These are phyloP conservation scores for Arctium lappa DNA, from an alignment of 129 eudicot species.

Conservation along the genomic window DNA sequence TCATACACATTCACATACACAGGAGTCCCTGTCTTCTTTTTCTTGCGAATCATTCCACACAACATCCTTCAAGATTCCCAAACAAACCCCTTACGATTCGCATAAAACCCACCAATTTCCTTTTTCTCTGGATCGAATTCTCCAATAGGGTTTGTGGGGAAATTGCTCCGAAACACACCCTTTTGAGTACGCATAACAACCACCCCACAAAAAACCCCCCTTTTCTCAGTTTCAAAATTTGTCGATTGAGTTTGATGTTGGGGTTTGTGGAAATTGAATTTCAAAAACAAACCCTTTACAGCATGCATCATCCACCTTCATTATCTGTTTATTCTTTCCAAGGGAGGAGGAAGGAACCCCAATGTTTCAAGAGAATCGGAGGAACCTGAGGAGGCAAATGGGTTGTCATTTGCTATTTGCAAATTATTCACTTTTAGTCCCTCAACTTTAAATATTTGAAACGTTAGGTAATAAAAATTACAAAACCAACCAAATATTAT, in stretches of 20 bases:
- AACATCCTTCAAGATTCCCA: constrained; percentile 38
- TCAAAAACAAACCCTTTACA: constrained; percentile 30
- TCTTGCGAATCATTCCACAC: constrained; percentile 57
- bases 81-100: constrained; percentile 9
- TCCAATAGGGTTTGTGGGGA: background rate
- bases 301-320: constrained; percentile 11
- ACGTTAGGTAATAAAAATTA: background rate
- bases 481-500: background rate
- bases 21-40: constrained; percentile 66
- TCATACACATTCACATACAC: constrained; percentile 82
- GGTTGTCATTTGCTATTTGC: constrained; percentile 2
- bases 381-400: constrained; percentile 44
- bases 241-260: constrained; percentile 19
- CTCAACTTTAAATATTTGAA: background rate
- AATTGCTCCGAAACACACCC: constrained; percentile 7
- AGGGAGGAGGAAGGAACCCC: constrained; percentile 7
- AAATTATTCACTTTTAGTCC: background rate
- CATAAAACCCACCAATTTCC: constrained; percentile 8
- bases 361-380: constrained; percentile 42
- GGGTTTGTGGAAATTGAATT: constrained; percentile 24
- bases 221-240: constrained; percentile 5
- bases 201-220: constrained; percentile 22
- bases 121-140: background rate
- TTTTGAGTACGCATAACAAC: constrained; percentile 24
- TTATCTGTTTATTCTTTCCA: constrained; percentile 15